A percentile compares a stretch with the other conserved stretches of the same genome.
Evolutionary conservation across 345 rosid species (phyloP).

Genomic region (Lenwebbia sp.): DNA sequence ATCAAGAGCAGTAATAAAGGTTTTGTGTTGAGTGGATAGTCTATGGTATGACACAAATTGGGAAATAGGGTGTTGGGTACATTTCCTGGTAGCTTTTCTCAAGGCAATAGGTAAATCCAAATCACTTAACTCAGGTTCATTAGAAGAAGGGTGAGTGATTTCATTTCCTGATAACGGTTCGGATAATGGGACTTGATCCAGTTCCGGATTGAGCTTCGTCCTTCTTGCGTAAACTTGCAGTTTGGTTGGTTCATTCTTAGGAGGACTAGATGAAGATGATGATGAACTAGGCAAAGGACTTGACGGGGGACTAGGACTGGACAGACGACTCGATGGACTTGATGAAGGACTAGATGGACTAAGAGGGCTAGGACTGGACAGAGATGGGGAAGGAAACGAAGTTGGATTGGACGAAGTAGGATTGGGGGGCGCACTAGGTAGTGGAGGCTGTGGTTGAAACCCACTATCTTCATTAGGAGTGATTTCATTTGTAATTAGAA

Average conservation of each 20-base stretch:
- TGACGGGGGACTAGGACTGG: background rate
- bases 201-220: background rate
- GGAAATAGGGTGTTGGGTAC: background rate
- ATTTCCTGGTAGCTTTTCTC: no score
- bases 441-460: background rate
- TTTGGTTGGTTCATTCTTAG: background rate
- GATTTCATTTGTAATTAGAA: no score
- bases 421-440: background rate
- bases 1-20: background rate
- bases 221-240: background rate
- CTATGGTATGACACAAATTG: background rate
- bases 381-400: background rate
- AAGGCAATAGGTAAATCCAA: background rate
- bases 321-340: background rate
- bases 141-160: background rate
- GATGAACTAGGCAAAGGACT: background rate
- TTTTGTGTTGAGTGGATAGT: background rate
- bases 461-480: background rate
- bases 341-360: background rate
- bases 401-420: background rate
- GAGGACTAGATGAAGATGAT: background rate
- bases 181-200: no score
- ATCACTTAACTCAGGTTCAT: rapidly evolving
- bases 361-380: background rate
- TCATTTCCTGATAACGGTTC: no score